phyloP scores from a whole-genome alignment of 2,329 filamentous ascomycete species.

The Rutstroemia sp. region DNA sequence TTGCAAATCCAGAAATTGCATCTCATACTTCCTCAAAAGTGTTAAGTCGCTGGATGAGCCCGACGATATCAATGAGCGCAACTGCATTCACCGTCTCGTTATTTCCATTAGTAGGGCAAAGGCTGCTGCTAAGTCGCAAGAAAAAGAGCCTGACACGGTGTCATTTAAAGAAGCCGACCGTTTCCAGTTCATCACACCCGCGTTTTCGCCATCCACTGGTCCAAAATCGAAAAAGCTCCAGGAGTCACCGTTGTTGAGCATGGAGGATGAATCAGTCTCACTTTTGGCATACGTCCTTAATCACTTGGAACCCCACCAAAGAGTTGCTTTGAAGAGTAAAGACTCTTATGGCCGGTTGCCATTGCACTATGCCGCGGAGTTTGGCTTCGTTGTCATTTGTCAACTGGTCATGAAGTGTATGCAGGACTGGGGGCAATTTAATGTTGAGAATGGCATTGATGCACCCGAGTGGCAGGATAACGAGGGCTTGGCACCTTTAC shows the following conservation, averaged over 20 bases:
- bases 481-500: constrained; percentile 84
- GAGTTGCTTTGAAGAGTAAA: constrained; percentile 55
- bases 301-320: constrained; percentile 59
- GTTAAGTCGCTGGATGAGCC: constrained; percentile 72
- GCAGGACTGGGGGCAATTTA: constrained; percentile 82
- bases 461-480: constrained; percentile 83
- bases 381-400: constrained; percentile 87
- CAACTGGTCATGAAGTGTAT: constrained; percentile 81
- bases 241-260: constrained; percentile 57
- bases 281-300: constrained; percentile 59
- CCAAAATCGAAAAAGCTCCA: constrained; percentile 56
- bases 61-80: constrained; percentile 89
- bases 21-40: constrained; percentile 61
- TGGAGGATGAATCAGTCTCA: constrained; percentile 69
- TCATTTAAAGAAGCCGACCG: constrained; percentile 38
- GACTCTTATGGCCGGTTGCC: constrained; percentile 80
- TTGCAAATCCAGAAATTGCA: constrained; percentile 58
- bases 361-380: constrained; percentile 90
- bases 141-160: constrained; percentile 8
- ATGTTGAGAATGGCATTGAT: constrained; percentile 80
- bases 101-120: constrained; percentile 80
- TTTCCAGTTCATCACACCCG: constrained; percentile 69
- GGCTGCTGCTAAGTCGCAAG: constrained; percentile 36
- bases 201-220: constrained; percentile 57
- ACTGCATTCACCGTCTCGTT: constrained; percentile 86